Conservation (phyloP, 805 yeast genomes). For the Spathaspora hagerdaliae region DNA sequence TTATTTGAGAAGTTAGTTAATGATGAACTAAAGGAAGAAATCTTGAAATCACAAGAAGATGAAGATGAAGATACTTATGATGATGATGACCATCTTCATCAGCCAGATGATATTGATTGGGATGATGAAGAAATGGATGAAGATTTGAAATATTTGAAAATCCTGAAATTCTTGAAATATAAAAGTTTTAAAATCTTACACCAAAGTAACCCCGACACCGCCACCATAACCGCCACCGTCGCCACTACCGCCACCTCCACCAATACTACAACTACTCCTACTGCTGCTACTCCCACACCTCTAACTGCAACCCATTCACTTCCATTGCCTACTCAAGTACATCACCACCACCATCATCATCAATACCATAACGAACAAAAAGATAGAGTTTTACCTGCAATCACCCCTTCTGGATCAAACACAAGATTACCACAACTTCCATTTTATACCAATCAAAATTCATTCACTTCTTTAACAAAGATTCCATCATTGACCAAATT, state of each 20-base stretch:
- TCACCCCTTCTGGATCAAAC: not conserved
- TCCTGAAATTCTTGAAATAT: constrained; percentile 39
- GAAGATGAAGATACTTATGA: constrained; percentile 29
- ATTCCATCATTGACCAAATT: constrained; percentile 15
- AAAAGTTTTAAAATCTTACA: constrained; percentile 18
- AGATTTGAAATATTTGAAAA: constrained; percentile 40
- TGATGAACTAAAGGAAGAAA: constrained; percentile 36
- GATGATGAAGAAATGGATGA: constrained; percentile 47
- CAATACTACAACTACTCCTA: not conserved
- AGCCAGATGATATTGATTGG: too few species aligned
- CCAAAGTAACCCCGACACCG: too few species aligned
- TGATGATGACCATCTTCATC: constrained; percentile 15
- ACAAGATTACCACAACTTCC: not conserved
- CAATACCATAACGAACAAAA: not conserved
- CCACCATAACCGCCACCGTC: constrained; percentile 2
- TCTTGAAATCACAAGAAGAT: constrained; percentile 25
- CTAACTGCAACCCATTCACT: not conserved
- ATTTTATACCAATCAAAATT: not conserved
- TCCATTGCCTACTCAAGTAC: constrained; percentile 2
- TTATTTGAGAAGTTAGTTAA: constrained; percentile 34
- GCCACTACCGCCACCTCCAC: not conserved
- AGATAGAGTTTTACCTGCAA: not conserved
- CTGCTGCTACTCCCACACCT: not conserved
- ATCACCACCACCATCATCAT: constrained; percentile 8
- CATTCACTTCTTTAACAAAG: constrained; percentile 2